These are phyloP conservation scores for Backusella morwellensis DNA, from an alignment of 192 early-diverging fungal species.

Conservation along the genomic window DNA sequence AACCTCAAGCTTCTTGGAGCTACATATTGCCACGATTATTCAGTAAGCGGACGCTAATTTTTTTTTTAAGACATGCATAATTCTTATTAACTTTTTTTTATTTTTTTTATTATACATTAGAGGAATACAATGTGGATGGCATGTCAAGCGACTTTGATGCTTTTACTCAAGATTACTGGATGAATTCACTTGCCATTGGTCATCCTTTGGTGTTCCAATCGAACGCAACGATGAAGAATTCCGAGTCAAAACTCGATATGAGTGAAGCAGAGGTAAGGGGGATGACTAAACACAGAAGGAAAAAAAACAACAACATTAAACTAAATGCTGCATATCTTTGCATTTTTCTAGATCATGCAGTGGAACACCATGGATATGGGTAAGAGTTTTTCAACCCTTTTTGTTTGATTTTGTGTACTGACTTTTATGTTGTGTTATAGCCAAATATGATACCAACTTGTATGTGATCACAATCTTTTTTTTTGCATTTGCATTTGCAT, in stretches of 20 bases:
- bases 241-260: not conserved
- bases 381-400: not conserved
- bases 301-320: not conserved
- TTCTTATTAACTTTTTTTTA: not conserved
- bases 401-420: not conserved
- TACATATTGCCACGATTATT: slow-evolving; percentile 22
- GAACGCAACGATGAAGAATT: not conserved
- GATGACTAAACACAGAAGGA: not conserved
- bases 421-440: slow-evolving; percentile 12
- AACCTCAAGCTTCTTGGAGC: slow-evolving; percentile 22
- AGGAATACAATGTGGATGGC: slow-evolving; percentile 26
- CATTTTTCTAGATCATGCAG: slow-evolving; percentile 10
- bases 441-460: slow-evolving; percentile 20
- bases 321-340: not conserved
- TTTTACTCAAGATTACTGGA: slow-evolving; percentile 21
- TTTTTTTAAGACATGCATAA: not conserved
- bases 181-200: slow-evolving; percentile 24
- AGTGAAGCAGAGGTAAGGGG: slow-evolving; percentile 1
- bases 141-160: slow-evolving; percentile 8
- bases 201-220: slow-evolving; percentile 20
- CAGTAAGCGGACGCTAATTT: not conserved
- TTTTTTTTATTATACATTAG: not conserved
- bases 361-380: slow-evolving; percentile 26
- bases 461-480: not conserved
- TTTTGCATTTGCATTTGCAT: not conserved